Percentiles rank a stretch among this genome's conserved stretches.
Evolutionary conservation across 106 monocot genomes (phyloP).

Genomic region (Iris macrosiphon): DNA sequence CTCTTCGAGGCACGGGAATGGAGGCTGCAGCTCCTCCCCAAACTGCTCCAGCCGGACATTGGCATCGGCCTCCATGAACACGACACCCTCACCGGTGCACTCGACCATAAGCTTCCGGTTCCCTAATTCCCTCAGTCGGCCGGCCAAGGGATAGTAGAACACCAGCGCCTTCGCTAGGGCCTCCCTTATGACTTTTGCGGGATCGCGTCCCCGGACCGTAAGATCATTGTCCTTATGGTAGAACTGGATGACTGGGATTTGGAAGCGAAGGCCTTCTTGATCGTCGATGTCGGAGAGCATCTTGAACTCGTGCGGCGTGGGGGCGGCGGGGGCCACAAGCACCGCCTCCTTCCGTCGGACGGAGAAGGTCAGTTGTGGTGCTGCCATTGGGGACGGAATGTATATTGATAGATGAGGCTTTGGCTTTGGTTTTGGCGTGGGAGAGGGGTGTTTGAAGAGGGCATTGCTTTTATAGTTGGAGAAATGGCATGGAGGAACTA

Average conservation of each 20-base stretch:
- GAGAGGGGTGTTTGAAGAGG: too few species aligned
- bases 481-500: too few species aligned
- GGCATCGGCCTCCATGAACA: conserved; percentile 77
- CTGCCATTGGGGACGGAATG: too few species aligned
- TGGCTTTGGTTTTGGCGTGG: too few species aligned
- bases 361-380: conserved; percentile 11
- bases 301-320: conserved; percentile 46
- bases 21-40: conserved; percentile 47
- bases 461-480: too few species aligned
- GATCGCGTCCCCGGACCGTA: conserved; percentile 3
- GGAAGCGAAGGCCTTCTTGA: conserved; percentile 42
- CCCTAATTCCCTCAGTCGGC: conserved; percentile 10
- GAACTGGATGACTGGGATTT: conserved; percentile 36
- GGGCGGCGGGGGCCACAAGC: conserved; percentile 30
- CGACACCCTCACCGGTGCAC: conserved; percentile 68
- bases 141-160: conserved; percentile 25
- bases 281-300: conserved; percentile 57
- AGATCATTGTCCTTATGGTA: conserved; percentile 15
- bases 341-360: conserved; percentile 13
- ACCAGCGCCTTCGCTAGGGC: conserved; percentile 17
- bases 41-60: conserved; percentile 48
- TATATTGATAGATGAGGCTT: too few species aligned
- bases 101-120: conserved; percentile 54
- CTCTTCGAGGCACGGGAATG: conserved; percentile 50
- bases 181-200: conserved; percentile 1